Conservation (phyloP, 73 alveolate species). For the Paramecium biaurelia region DNA sequence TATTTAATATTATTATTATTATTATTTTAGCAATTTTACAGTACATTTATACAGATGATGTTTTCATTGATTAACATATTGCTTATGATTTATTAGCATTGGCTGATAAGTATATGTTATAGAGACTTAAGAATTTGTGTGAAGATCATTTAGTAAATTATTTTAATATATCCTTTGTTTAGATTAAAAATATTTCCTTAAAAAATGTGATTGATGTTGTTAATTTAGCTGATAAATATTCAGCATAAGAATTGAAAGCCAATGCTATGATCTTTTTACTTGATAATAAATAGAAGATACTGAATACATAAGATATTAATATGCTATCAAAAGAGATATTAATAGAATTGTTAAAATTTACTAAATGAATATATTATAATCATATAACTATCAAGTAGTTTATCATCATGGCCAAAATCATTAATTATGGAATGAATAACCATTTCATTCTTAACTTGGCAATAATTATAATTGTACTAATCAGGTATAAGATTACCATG, state of each 20-base stretch:
- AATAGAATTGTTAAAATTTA: conserved; percentile 31
- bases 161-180: background rate
- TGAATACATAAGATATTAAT: conserved; percentile 1
- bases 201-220: conserved; percentile 77
- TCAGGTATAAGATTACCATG: background rate
- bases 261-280: conserved; percentile 69
- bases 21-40: conserved; percentile 28
- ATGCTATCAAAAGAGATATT: conserved; percentile 22
- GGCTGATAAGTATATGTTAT: conserved; percentile 66
- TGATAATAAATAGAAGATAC: conserved; percentile 17
- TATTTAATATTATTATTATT: background rate
- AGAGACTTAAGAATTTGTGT: conserved; percentile 72
- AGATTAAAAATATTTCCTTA: conserved; percentile 59
- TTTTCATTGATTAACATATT: conserved; percentile 32
- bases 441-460: background rate
- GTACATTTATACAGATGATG: conserved; percentile 73
- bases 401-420: conserved; percentile 19
- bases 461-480: background rate
- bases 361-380: conserved; percentile 44
- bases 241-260: conserved; percentile 72
- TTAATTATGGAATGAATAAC: background rate
- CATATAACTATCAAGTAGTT: conserved; percentile 25
- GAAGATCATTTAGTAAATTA: conserved; percentile 66
- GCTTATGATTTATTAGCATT: conserved; percentile 68
- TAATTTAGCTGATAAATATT: conserved; percentile 68